Evolutionary conservation across 2,329 filamentous ascomycete species (phyloP).

Genomic region (Westerdykella aurantiaca): DNA sequence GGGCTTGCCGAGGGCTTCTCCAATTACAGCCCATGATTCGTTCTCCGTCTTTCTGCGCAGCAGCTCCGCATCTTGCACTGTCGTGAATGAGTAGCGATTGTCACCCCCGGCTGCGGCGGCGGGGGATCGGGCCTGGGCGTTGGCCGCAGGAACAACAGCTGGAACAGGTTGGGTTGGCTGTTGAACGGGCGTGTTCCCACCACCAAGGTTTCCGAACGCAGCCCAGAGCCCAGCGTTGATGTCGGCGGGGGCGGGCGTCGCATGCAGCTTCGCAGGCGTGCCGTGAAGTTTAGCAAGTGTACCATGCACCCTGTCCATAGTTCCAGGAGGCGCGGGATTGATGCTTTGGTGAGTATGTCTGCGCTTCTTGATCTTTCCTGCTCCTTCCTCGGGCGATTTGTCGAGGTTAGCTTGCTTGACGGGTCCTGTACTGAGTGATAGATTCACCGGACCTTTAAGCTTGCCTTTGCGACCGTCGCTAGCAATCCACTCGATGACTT

Average conservation of each 20-base stretch:
- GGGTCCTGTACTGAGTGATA: not conserved
- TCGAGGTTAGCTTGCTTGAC: constrained; percentile 10
- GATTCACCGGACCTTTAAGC: constrained; percentile 13
- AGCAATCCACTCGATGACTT: constrained; percentile 27
- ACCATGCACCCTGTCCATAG: not conserved
- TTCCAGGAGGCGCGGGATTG: not conserved
- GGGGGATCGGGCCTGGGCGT: not conserved
- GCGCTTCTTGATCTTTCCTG: constrained; percentile 2
- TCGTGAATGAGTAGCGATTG: constrained; percentile 21
- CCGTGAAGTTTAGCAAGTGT: not conserved
- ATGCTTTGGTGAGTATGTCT: not conserved
- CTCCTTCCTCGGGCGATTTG: constrained; percentile 3
- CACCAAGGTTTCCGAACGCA: not conserved
- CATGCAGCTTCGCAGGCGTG: not conserved
- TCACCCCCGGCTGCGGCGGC: not conserved
- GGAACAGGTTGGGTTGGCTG: not conserved
- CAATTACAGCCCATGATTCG: constrained; percentile 28
- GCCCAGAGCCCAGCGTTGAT: not conserved
- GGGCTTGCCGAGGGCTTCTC: constrained; percentile 21
- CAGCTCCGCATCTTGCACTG: constrained; percentile 39
- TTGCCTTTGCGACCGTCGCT: constrained; percentile 30
- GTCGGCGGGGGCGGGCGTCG: not conserved
- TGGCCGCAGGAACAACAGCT: not conserved
- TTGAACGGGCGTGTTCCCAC: not conserved
- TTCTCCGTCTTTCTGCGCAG: constrained; percentile 29